A percentile compares a stretch with the other conserved stretches of the same genome.
These are phyloP conservation scores for Nevesoporus exiguus DNA, from an alignment of 768 basidiomycete genomes.

Conservation along the genomic window DNA sequence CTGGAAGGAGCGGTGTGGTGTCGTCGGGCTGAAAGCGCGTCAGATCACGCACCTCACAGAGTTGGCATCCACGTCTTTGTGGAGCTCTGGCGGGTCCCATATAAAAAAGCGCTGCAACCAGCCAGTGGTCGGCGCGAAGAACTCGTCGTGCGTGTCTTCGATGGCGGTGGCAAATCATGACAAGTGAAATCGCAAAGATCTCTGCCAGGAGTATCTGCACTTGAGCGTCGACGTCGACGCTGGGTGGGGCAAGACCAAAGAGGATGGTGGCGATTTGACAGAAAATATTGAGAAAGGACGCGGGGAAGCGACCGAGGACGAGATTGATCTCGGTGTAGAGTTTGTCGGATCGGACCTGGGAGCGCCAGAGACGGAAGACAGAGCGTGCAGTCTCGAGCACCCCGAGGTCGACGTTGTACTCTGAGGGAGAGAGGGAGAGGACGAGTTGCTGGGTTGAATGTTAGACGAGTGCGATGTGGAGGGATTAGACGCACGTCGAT, in stretches of 20 bases:
- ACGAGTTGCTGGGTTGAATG: constrained; percentile 76
- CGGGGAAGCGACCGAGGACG: constrained; percentile 79
- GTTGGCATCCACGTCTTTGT: constrained; percentile 52
- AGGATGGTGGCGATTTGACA: constrained; percentile 56
- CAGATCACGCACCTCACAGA: constrained; percentile 1
- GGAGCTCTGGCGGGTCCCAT: constrained; percentile 72
- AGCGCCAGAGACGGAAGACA: constrained; percentile 92
- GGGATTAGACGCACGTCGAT: constrained; percentile 67
- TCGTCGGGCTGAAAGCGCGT: constrained; percentile 63
- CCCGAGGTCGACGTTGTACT: constrained; percentile 84
- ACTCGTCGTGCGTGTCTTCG: constrained; percentile 81
- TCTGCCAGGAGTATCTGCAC: constrained; percentile 76
- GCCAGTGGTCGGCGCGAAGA: constrained; percentile 68
- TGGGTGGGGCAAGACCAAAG: constrained; percentile 38
- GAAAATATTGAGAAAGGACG: constrained; percentile 83
- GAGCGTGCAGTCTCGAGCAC: constrained; percentile 94
- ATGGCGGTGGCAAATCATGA: constrained; percentile 91
- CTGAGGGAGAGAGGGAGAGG: constrained; percentile 68
- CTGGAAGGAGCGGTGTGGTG: constrained; percentile 76
- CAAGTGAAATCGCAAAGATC: constrained; percentile 92
- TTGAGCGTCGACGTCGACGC: constrained; percentile 58
- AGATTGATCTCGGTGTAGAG: constrained; percentile 91
- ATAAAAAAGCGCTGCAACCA: constrained; percentile 78
- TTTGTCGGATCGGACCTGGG: constrained; percentile 80
- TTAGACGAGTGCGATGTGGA: constrained; percentile 11